A percentile compares a stretch with the other conserved stretches of the same genome.
Evolutionary conservation across 164 flowering plant genomes (phyloP).

Genomic region (Cinnamomum micranthum): DNA sequence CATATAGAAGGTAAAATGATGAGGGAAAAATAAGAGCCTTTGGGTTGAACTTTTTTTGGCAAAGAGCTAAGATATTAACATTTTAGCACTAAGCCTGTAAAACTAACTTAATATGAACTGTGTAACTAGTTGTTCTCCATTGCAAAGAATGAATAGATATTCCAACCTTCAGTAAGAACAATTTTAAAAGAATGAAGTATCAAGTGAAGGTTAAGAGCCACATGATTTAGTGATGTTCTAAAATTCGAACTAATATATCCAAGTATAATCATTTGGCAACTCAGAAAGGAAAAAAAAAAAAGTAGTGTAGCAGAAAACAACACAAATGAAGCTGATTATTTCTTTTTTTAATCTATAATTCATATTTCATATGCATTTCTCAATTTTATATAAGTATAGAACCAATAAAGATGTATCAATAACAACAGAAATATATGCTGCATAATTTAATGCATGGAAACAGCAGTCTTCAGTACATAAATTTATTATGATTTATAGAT

Average conservation of each 20-base stretch:
- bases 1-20: no score
- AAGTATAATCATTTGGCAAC: background rate
- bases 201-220: constrained; percentile 27
- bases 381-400: background rate
- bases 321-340: background rate
- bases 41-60: no score
- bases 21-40: no score
- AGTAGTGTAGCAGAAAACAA: background rate
- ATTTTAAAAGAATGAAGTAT: constrained; percentile 16
- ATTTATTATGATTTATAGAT: background rate
- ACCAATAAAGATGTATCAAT: background rate
- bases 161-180: no score
- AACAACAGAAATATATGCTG: no score
- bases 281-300: background rate
- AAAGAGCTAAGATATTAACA: no score
- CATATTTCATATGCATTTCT: background rate
- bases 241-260: background rate
- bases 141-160: no score
- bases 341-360: background rate
- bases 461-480: background rate
- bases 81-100: no score
- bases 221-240: background rate
- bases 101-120: no score
- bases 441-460: background rate
- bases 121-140: no score